A percentile compares a stretch with the other conserved stretches of the same genome.
These are phyloP conservation scores for Nelumbo lutea DNA, from an alignment of 164 flowering plant genomes.

Conservation along the genomic window DNA sequence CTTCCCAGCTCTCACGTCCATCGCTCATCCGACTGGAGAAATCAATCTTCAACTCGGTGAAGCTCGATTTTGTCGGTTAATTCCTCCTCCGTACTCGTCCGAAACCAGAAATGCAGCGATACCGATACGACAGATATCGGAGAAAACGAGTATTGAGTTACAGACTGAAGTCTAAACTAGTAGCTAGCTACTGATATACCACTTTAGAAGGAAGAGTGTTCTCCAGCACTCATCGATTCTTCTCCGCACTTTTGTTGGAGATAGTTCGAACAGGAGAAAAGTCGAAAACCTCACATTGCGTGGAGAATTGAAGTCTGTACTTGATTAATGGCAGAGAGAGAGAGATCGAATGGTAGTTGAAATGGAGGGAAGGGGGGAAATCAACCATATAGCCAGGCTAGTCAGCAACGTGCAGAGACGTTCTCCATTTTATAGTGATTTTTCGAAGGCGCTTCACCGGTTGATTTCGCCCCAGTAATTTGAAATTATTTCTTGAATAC, in stretches of 20 bases:
- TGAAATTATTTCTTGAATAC: too few species aligned
- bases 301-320: background rate
- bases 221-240: background rate
- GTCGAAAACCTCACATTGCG: background rate
- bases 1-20: background rate
- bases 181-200: too few species aligned
- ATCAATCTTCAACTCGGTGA: background rate
- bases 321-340: slow-evolving; percentile 6
- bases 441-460: too few species aligned
- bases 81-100: background rate
- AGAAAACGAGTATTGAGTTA: background rate
- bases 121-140: background rate
- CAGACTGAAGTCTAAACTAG: background rate
- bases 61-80: background rate
- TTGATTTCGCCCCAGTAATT: too few species aligned
- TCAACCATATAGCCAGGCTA: too few species aligned
- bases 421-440: too few species aligned
- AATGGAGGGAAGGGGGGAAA: background rate
- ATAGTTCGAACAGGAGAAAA: background rate
- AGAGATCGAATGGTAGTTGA: background rate
- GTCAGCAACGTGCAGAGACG: too few species aligned
- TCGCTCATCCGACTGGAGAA: background rate
- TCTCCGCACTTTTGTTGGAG: background rate
- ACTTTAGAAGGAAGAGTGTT: background rate
- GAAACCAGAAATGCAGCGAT: background rate